A percentile compares a stretch with the other conserved stretches of the same genome.
Evolutionary conservation across 2,329 filamentous ascomycete genomes (phyloP).

Genomic region (Cryphonectria naterciae): DNA sequence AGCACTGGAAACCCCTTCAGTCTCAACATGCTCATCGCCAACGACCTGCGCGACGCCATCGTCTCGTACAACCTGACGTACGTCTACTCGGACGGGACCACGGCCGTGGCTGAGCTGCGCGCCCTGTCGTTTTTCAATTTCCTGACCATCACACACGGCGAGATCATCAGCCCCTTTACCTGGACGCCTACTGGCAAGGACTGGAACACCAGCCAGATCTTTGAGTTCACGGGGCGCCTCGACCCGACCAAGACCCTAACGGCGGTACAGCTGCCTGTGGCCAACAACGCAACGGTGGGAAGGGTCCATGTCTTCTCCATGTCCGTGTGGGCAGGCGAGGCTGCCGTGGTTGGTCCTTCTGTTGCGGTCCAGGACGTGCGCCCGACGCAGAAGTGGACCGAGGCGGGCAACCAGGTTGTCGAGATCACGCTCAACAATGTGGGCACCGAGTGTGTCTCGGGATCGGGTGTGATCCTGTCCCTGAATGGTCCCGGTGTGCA

Average conservation of each 20-base stretch:
- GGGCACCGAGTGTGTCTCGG: constrained; percentile 41
- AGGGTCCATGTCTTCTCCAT: constrained; percentile 49
- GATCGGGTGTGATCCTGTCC: constrained; percentile 37
- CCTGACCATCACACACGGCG: constrained; percentile 50
- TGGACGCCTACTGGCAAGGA: constrained; percentile 46
- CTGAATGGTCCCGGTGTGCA: constrained; percentile 45
- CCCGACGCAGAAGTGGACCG: constrained; percentile 48
- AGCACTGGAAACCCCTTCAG: constrained; percentile 32
- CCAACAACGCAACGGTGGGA: constrained; percentile 41
- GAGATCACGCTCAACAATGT: constrained; percentile 46
- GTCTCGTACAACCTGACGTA: constrained; percentile 48
- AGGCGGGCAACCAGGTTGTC: constrained; percentile 43
- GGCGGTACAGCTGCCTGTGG: constrained; percentile 46
- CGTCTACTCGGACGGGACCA: constrained; percentile 46
- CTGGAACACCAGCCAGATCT: constrained; percentile 49
- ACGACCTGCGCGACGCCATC: constrained; percentile 44
- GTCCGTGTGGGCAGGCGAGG: constrained; percentile 39
- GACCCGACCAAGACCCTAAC: constrained; percentile 43
- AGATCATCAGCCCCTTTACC: constrained; percentile 48
- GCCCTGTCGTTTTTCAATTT: constrained; percentile 49
- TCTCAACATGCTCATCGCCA: constrained; percentile 47
- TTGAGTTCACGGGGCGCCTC: constrained; percentile 47
- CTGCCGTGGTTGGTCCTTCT: neutral
- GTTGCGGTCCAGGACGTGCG: constrained; percentile 45
- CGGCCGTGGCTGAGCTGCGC: constrained; percentile 46